These are phyloP conservation scores for Penicillium sp. DNA, from an alignment of 2,329 filamentous ascomycete species.

Conservation along the genomic window DNA sequence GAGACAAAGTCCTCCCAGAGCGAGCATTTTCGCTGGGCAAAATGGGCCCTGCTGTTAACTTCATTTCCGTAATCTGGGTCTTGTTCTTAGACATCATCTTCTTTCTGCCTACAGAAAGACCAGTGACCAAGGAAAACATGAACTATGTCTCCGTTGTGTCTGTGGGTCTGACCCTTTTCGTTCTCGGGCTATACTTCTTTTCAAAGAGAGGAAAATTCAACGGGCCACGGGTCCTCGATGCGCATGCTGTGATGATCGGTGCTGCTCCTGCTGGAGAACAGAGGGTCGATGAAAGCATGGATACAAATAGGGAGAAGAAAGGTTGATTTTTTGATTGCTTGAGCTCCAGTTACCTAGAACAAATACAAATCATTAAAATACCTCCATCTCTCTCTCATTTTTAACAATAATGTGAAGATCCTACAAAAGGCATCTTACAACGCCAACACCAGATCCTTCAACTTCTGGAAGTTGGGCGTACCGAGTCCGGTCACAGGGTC, in stretches of 20 bases:
- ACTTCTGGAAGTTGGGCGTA: slow-evolving; percentile 29
- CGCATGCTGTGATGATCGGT: not conserved
- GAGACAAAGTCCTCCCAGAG: slow-evolving; percentile 6
- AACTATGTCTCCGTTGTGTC: slow-evolving; percentile 13
- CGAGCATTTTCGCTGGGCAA: slow-evolving; percentile 3
- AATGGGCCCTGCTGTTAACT: slow-evolving; percentile 2
- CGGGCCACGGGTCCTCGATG: not conserved
- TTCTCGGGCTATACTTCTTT: slow-evolving; percentile 2
- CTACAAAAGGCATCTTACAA: slow-evolving; percentile 5
- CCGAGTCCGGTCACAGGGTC: slow-evolving; percentile 45
- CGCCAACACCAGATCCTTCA: slow-evolving; percentile 23
- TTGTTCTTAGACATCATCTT: slow-evolving; percentile 5
- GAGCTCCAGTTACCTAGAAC: too few relatives aligned
- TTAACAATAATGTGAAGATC: too few relatives aligned
- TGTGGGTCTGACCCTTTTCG: slow-evolving; percentile 1
- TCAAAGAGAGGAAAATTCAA: slow-evolving; percentile 1
- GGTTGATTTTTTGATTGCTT: not conserved
- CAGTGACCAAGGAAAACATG: slow-evolving; percentile 11
- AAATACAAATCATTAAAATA: too few relatives aligned
- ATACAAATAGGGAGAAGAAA: not conserved
- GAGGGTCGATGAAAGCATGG: not conserved
- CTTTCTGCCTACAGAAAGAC: slow-evolving; percentile 5
- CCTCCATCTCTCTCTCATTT: too few relatives aligned
- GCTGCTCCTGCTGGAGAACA: not conserved
- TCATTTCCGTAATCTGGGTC: slow-evolving; percentile 3